Evolutionary conservation across 2,329 filamentous ascomycete species (phyloP).

Genomic region (Sporothrix curviconia): DNA sequence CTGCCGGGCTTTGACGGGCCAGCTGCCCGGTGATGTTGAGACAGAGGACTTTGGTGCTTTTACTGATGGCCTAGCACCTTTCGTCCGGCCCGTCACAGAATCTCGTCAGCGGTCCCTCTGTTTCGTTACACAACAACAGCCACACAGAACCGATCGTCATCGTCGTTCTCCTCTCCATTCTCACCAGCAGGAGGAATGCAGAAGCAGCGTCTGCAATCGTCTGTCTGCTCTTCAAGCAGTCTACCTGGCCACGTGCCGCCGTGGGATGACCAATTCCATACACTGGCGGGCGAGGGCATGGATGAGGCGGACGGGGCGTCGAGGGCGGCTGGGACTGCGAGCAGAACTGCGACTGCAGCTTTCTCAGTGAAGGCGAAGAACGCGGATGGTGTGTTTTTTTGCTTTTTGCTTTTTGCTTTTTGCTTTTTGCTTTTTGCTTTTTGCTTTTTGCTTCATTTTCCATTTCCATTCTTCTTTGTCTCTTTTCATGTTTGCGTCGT

Average conservation of each 20-base stretch:
- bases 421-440: neutral
- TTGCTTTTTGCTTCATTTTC: neutral
- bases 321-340: slow-evolving; percentile 74
- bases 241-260: slow-evolving; percentile 10
- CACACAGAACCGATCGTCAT: neutral
- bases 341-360: slow-evolving; percentile 57
- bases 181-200: too few relatives aligned
- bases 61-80: slow-evolving; percentile 75
- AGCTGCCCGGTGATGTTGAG: slow-evolving; percentile 63
- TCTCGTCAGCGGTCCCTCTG: too few relatives aligned
- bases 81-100: slow-evolving; percentile 30
- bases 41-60: slow-evolving; percentile 79
- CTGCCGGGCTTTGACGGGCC: slow-evolving; percentile 73
- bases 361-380: slow-evolving; percentile 20
- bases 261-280: slow-evolving; percentile 18
- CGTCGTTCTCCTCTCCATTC: neutral
- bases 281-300: slow-evolving; percentile 34
- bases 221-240: too few relatives aligned
- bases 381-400: slow-evolving; percentile 21
- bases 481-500: neutral
- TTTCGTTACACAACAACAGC: too few relatives aligned
- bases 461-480: neutral
- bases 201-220: too few relatives aligned
- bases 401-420: neutral
- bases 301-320: slow-evolving; percentile 55